Evolutionary conservation across 2,329 filamentous ascomycete genomes (phyloP), one percentile per base, ranked within the genome.

Genomic region (Capronia epimyces): DNA sequence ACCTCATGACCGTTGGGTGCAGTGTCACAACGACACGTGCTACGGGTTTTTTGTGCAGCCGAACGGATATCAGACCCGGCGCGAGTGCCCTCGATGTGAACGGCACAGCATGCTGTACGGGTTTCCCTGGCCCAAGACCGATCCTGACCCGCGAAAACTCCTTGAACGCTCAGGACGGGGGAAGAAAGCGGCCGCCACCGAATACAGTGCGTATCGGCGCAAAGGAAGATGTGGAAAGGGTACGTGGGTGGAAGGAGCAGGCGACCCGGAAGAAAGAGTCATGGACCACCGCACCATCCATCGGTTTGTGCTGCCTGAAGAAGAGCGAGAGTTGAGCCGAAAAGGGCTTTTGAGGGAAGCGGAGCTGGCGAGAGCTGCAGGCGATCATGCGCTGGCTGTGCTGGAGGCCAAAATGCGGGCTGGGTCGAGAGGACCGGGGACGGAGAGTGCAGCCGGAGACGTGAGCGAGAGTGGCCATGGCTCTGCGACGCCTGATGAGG

Each of bases 41-140:
- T 79, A 81, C 43, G 78, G 78, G 1, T 81, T 84, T 53, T 98
- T 97, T 65, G 85, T 97, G 4, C 91, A 97, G 67, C 78, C 82
- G 34, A 86, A 97, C 57, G 89, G 88, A 0, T 96, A 95, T 66
- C 84, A 84, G 58, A 96, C 90, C 1, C 82, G 85, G 46, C 83
- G 86, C 43, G 85, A 88, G 13, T 98, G 93, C 66, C 90, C 89
- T 3, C 82, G 93, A 5, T 98, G 93, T 67, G 93, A 98, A 71
- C 81, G 93, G 0, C 93, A 98, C 65, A 94, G 87, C 13, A 97
- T 95, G 71, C 73, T 98, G 0, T 98, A 97, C 66, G 94, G 94
- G 0, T 96, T 87, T 64, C 77, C 86, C 50, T 98, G 93, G 93
- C 93, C 93, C 4, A 96, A 98, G 73, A 97, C 93, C 0, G 86